Evolutionary conservation across 2,329 filamentous ascomycete species (phyloP), one percentile per base, ranked within the genome.

Genomic region (Stagonosporopsis rhizophila): DNA sequence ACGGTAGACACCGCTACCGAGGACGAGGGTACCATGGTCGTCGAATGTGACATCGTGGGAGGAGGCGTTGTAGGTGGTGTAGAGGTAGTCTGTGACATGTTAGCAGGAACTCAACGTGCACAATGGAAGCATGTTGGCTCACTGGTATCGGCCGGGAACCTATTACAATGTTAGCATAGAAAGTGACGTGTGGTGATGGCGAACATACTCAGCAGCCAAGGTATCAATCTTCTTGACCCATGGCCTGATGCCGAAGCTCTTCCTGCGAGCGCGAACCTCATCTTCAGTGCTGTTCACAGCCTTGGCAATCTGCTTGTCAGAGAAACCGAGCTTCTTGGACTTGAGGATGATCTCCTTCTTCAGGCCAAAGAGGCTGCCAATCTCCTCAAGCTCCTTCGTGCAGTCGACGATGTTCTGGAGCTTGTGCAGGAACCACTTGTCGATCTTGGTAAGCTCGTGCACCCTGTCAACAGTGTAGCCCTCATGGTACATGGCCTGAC

Each of bases 211-310:
- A 38, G 95, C 95, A 67, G 95, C 95, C 58, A 99, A 85, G 19
- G 95, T 99, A 73, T 99, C 95, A 69, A 99, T 98, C 83, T 89
- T 96, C 88, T 98, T 99, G 55, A 99, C 95, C 85, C 91, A 99
- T 6, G 95, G 95, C 60, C 85, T 89, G 78, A 99, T 94, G 58
- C 90, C 91, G 75, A 97, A 95, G 76, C 87, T 85, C 81, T 90
- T 88, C 75, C 95, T 87, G 73, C 87, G 85, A 59, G 91, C 90
- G 62, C 95, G 91, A 55, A 98, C 93, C 71, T 95, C 87, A 67
- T 96, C 90, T 79, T 99, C 95, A 34, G 89, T 90, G 75, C 89
- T 89, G 69, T 90, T 89, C 67, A 96, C 90, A 28, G 92, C 90
- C 59, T 86, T 83, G 49, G 92, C 91, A 70, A 99, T 98, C 80